Base-by-base conservation (phyloP, 192 early-diverging fungal species). In the Podila verticillata region DNA sequence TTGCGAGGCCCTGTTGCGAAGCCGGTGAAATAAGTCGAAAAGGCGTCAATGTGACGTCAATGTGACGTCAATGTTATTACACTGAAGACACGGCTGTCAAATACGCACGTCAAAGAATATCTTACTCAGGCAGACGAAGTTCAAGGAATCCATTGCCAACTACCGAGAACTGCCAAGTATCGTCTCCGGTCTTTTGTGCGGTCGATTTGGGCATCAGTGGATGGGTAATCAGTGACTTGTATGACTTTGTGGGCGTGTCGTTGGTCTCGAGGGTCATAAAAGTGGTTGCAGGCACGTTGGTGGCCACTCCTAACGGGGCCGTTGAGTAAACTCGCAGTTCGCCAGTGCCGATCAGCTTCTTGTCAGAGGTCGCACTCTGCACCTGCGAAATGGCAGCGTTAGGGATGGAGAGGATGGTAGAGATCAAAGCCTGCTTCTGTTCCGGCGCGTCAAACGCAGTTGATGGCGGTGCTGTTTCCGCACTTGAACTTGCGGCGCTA, bases 261-360 rank as follows among this genome's bases (percentile, higher is more conserved):
- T 80, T 68, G 6, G 70, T 80, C 57, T 80, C 77, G 17, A 80
- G 58, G 0, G 70, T 80, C 70, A 80, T 66, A 34, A 80, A 80
- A 0, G 77, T 80, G 0, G 70, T 65, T 4, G 32, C 12, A 2
- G 60, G 32, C 15, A 35, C 8, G 9, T 48, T 15, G 12, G 51
- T 36, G 44, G 57, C 26, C 1, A 34, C 3, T 7, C 69, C 65
- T 12, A 48, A 36, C 4, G 61, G 61, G 13, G 32, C 51, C 12
- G 77, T 58, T 2, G 77, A 72, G 49, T 80, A 80, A 39, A 80
- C 39, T 1, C 66, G 65, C 20, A 80, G 77, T 31, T 80, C 77
- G 6, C 77, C 77, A 3, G 10, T 49, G 20, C 77, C 77, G n/a
- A 80, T 68, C 6, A 58, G 31, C 20, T 80, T 72, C 44, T 68